A percentile compares a stretch with the other conserved stretches of the same genome.
These are phyloP conservation scores for Diplodia mutila DNA, from an alignment of 2,329 filamentous ascomycete species.

Conservation along the genomic window DNA sequence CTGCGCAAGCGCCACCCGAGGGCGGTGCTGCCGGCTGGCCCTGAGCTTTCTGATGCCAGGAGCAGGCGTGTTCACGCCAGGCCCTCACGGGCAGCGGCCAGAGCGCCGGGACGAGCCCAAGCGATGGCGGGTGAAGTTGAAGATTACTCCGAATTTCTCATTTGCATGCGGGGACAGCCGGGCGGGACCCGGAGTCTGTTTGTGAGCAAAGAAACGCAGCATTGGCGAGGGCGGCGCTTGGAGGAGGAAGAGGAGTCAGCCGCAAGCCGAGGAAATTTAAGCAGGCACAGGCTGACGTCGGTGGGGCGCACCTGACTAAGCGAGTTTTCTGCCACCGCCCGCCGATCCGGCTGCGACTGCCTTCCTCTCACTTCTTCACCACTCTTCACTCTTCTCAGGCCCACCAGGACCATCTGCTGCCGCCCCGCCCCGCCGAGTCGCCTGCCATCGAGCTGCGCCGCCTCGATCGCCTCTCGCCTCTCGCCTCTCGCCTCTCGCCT, in stretches of 20 bases:
- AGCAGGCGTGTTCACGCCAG: constrained; percentile 84
- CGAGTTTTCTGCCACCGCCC: constrained; percentile 24
- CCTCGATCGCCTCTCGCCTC: not conserved
- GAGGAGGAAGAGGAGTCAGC: constrained; percentile 44
- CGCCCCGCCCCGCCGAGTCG: not conserved
- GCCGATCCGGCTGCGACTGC: not conserved
- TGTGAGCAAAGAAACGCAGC: constrained; percentile 96
- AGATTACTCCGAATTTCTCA: constrained; percentile 99
- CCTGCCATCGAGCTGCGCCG: not conserved
- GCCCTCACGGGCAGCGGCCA: constrained; percentile 78
- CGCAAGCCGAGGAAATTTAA: constrained; percentile 7
- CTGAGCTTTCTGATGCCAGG: constrained; percentile 90
- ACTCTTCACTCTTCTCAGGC: not conserved
- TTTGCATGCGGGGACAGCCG: constrained; percentile 61
- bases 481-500: not conserved
- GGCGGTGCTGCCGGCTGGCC: constrained; percentile 49
- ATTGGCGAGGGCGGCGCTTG: constrained; percentile 85
- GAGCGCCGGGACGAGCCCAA: constrained; percentile 38
- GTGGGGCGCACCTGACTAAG: constrained; percentile 11
- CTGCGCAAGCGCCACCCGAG: constrained; percentile 32
- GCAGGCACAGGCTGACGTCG: constrained; percentile 14
- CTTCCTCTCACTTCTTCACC: too few relatives aligned
- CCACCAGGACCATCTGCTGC: not conserved
- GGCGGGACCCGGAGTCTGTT: constrained; percentile 54
- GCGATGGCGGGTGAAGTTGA: constrained; percentile 61